Evolutionary conservation across 129 eudicot species (phyloP).

Genomic region (Artemisia annua): DNA sequence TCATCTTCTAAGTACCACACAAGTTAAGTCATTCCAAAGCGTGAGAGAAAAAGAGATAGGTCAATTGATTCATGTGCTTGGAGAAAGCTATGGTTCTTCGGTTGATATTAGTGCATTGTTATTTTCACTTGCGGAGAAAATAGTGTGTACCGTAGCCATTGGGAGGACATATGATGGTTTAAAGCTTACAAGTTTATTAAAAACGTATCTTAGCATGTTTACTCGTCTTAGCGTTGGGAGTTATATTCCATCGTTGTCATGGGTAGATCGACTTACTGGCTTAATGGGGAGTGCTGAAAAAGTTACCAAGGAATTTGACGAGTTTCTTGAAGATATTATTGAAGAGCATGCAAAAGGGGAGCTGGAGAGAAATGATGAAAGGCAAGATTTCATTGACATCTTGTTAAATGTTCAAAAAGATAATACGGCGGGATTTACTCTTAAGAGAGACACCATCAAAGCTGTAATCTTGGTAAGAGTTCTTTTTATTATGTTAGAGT

Average conservation of each 20-base stretch:
- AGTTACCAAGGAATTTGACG: not conserved
- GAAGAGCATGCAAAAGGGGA: not conserved
- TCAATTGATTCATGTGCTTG: not conserved
- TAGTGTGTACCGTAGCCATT: not conserved
- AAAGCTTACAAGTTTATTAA: not conserved
- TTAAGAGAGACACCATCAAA: too few relatives aligned
- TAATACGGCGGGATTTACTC: too few relatives aligned
- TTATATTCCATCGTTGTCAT: constrained; percentile 19
- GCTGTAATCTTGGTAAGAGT: too few relatives aligned
- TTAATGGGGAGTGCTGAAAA: not conserved
- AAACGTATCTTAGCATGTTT: not conserved
- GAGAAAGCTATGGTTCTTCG: not conserved
- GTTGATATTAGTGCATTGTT: constrained; percentile 7
- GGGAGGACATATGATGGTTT: constrained; percentile 15
- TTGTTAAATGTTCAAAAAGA: not conserved
- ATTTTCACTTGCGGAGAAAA: constrained; percentile 11
- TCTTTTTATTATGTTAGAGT: too few relatives aligned
- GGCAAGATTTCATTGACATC: not conserved
- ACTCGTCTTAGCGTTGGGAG: constrained; percentile 4
- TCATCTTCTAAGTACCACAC: constrained; percentile 9
- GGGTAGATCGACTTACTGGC: constrained; percentile 12
- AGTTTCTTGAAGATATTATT: constrained; percentile 14
- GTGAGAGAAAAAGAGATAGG: constrained; percentile 7
- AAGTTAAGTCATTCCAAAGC: constrained; percentile 10
- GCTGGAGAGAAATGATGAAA: not conserved